Conservation (phyloP, 2,329 filamentous ascomycete genomes). For the Penicillium rolfsii region DNA sequence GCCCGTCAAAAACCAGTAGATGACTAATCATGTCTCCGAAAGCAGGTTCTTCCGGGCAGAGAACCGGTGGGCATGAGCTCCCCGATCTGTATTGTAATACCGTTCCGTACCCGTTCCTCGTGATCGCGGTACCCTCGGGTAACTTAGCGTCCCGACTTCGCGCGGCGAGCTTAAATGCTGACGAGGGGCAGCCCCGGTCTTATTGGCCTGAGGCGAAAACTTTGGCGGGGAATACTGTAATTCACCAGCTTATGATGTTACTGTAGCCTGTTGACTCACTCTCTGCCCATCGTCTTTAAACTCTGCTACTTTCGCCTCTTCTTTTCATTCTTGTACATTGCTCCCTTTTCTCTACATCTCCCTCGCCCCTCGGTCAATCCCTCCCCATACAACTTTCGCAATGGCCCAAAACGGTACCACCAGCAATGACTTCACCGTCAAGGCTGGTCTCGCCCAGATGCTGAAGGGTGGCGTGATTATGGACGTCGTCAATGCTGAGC, state of each 20-base stretch:
- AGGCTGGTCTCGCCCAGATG: constrained; percentile 95
- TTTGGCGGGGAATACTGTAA: constrained; percentile 27
- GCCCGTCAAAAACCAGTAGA: background rate
- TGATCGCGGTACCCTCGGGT: constrained; percentile 17
- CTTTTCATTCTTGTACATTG: constrained; percentile 6
- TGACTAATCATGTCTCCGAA: background rate
- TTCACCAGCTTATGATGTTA: constrained; percentile 6
- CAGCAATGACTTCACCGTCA: constrained; percentile 75
- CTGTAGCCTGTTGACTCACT: constrained; percentile 28
- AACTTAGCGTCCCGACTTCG: constrained; percentile 12
- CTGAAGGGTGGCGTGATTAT: constrained; percentile 99
- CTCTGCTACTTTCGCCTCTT: constrained; percentile 13
- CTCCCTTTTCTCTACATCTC: constrained; percentile 13
- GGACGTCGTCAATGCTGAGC: constrained; percentile 93
- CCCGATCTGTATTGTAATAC: background rate
- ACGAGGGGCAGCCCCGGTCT: constrained; percentile 15
- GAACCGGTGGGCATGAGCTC: background rate
- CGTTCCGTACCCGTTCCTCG: background rate
- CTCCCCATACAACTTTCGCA: constrained; percentile 21
- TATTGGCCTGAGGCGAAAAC: constrained; percentile 24
- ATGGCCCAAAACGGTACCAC: constrained; percentile 44
- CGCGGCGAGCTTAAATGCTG: constrained; percentile 17
- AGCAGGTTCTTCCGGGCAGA: background rate
- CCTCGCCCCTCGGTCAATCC: constrained; percentile 10
- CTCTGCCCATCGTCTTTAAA: constrained; percentile 8